Evolutionary conservation across 2,329 filamentous ascomycete species (phyloP).

Genomic region (Phialophora tarda): DNA sequence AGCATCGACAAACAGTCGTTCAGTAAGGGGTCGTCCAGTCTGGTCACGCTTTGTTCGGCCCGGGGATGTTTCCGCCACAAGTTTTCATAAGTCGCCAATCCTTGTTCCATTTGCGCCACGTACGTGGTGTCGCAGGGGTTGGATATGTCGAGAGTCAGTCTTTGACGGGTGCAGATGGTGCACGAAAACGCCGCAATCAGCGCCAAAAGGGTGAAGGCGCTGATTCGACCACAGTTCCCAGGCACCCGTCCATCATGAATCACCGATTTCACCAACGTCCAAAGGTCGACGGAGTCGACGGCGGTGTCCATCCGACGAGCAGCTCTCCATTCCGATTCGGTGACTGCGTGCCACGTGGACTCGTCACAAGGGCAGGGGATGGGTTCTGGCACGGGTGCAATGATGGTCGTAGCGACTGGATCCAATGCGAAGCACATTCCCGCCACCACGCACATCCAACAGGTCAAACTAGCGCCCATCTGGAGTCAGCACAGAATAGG

Average conservation of each 20-base stretch:
- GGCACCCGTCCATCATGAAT: slow-evolving; percentile 13
- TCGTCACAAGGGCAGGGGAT: slow-evolving; percentile 18
- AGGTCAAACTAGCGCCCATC: slow-evolving; percentile 10
- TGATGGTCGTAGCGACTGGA: slow-evolving; percentile 4
- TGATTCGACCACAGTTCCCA: slow-evolving; percentile 11
- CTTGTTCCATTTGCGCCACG: slow-evolving; percentile 14
- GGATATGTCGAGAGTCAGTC: neutral
- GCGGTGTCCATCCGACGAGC: slow-evolving; percentile 1
- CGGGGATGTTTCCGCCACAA: slow-evolving; percentile 26
- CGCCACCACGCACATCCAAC: slow-evolving; percentile 24
- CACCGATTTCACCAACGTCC: slow-evolving; percentile 11
- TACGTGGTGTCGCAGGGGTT: neutral
- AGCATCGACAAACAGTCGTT: slow-evolving; percentile 25
- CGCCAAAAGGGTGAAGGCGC: slow-evolving; percentile 21
- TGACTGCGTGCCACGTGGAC: slow-evolving; percentile 21
- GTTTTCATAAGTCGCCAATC: slow-evolving; percentile 17
- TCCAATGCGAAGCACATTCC: slow-evolving; percentile 18
- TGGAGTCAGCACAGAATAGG: too few relatives aligned
- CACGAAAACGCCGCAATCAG: slow-evolving; percentile 9
- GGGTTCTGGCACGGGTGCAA: slow-evolving; percentile 19
- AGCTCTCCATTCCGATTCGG: slow-evolving; percentile 19
- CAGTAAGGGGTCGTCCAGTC: slow-evolving; percentile 17
- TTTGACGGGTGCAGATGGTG: slow-evolving; percentile 20
- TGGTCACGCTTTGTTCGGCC: slow-evolving; percentile 10
- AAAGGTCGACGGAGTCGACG: slow-evolving; percentile 5